These are phyloP conservation scores for Trichoderma cornu-damae DNA, from an alignment of 2,329 filamentous ascomycete species.

Conservation along the genomic window DNA sequence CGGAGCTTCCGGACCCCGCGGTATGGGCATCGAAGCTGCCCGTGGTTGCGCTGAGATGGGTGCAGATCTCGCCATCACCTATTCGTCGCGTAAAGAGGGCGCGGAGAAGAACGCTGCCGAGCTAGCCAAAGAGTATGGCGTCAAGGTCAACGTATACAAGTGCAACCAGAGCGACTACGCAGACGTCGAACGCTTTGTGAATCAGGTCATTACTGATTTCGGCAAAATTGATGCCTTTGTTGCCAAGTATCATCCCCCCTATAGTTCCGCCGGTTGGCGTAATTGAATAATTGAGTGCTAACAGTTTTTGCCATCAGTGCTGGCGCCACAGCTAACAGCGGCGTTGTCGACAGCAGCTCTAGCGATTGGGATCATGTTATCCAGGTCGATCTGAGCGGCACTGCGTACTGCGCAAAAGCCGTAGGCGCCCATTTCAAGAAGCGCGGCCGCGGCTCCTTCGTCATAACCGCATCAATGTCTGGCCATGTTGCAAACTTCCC, in stretches of 20 bases:
- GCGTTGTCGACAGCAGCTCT: conserved; percentile 62
- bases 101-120: conserved; percentile 62
- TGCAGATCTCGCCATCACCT: conserved; percentile 66
- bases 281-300: neutral
- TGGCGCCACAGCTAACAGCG: conserved; percentile 63
- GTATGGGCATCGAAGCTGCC: conserved; percentile 66
- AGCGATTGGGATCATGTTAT: conserved; percentile 63
- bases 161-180: conserved; percentile 52
- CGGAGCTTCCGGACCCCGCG: conserved; percentile 63
- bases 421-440: conserved; percentile 61
- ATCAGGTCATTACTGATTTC: conserved; percentile 67
- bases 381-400: conserved; percentile 60
- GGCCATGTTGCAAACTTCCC: conserved; percentile 67
- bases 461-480: conserved; percentile 66
- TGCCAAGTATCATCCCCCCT: conserved; percentile 63
- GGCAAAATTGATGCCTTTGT: conserved; percentile 70
- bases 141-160: conserved; percentile 60
- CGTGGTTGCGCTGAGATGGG: conserved; percentile 67
- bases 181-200: conserved; percentile 49
- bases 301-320: conserved; percentile 38
- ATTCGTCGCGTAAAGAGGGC: conserved; percentile 63
- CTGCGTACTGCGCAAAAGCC: conserved; percentile 62
- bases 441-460: conserved; percentile 58
- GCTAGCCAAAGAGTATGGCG: conserved; percentile 59
- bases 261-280: too few relatives aligned